Evolutionary conservation across 176 grass and related monocot genomes (phyloP).

Genomic region (Aegilops bicornis): DNA sequence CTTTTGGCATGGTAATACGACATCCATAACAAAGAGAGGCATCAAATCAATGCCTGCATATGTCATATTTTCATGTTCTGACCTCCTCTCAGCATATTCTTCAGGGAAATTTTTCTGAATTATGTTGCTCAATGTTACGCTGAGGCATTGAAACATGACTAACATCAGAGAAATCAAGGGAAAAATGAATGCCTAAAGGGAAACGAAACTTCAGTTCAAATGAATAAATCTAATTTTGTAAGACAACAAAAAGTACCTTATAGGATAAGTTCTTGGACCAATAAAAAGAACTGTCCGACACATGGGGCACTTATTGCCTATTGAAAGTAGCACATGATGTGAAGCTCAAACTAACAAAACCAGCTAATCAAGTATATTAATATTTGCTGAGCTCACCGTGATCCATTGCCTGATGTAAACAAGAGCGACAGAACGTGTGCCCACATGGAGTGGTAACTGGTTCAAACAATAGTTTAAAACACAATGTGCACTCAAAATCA

Average conservation of each 20-base stretch:
- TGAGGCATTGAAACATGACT: conserved; percentile 59
- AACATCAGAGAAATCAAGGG: conserved; percentile 41
- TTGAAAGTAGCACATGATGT: conserved; percentile 34
- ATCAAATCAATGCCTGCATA: conserved; percentile 89
- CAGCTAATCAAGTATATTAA: conserved; percentile 29
- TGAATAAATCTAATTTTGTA: conserved; percentile 16
- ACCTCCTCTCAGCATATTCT: conserved; percentile 91
- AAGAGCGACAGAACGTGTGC: conserved; percentile 95
- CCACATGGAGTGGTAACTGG: conserved; percentile 99
- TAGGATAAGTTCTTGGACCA: conserved; percentile 84
- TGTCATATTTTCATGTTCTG: conserved; percentile 76
- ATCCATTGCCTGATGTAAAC: conserved; percentile 96
- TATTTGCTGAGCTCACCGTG: conserved; percentile 62
- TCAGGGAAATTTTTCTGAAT: conserved; percentile 92
- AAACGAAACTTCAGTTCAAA: conserved; percentile 27
- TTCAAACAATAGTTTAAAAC: conserved; percentile 95
- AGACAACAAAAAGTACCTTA: conserved; percentile 58
- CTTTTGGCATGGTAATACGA: conserved; percentile 93
- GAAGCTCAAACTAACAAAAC: conserved; percentile 36
- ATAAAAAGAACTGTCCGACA: conserved; percentile 96
- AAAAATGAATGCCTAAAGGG: background rate
- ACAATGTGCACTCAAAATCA: conserved; percentile 97
- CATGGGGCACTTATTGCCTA: conserved; percentile 97
- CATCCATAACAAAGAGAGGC: conserved; percentile 99
- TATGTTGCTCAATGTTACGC: conserved; percentile 90